A percentile compares a stretch with the other conserved stretches of the same genome.
phyloP scores from a whole-genome alignment of 768 basidiomycete species.

The Kockovaella imperatae region DNA sequence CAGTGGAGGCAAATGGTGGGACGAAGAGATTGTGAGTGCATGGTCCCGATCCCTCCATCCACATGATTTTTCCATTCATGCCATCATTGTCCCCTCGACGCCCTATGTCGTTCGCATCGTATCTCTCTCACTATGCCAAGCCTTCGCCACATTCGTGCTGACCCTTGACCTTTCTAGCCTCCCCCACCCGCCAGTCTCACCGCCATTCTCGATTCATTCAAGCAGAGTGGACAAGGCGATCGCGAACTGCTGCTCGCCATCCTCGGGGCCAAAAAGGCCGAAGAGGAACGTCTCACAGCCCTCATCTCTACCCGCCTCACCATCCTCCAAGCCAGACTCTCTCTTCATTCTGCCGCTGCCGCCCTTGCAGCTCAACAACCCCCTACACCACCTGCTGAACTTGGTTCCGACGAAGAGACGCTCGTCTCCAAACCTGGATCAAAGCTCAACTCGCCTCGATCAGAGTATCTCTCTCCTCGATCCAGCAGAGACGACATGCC shows the following conservation, averaged over 20 bases:
- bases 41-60: not conserved
- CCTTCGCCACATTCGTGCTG: not conserved
- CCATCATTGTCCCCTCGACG: not conserved
- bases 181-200: conserved; percentile 70
- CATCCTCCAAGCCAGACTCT: conserved; percentile 40
- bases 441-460: too few species aligned
- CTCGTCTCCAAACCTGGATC: too few species aligned
- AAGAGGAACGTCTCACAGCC: conserved; percentile 58
- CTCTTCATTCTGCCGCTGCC: conserved; percentile 31
- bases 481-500: not conserved
- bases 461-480: not conserved
- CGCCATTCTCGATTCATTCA: conserved; percentile 80
- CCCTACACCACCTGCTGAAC: not conserved
- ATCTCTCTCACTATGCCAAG: not conserved
- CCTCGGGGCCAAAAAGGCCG: conserved; percentile 83
- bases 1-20: conserved; percentile 38
- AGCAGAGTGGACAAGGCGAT: conserved; percentile 79
- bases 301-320: conserved; percentile 41
- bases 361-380: conserved; percentile 1
- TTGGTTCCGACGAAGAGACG: too few species aligned
- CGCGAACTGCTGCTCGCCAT: conserved; percentile 83
- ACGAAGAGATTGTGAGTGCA: conserved; percentile 35
- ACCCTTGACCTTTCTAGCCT: conserved; percentile 17
- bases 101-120: not conserved
- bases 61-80: not conserved